phyloP scores from a whole-genome alignment of 225 moss, liverwort and hornwort species.

The Ulota crispa region DNA sequence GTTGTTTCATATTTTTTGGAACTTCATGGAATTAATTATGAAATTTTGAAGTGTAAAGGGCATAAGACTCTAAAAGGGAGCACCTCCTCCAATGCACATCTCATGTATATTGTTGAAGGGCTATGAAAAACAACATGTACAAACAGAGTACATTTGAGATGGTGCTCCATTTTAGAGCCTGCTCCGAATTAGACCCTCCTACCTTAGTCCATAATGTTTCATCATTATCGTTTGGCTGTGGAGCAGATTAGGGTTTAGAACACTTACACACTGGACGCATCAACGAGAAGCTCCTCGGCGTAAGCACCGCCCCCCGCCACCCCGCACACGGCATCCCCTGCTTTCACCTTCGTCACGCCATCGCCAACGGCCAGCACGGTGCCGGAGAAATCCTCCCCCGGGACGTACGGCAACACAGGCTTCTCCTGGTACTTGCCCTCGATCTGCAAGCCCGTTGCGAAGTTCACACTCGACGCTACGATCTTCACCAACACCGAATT shows the following conservation, averaged over 20 bases:
- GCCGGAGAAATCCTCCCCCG: conserved; percentile 85
- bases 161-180: too few relatives aligned
- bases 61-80: too few relatives aligned
- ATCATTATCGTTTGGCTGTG: too few relatives aligned
- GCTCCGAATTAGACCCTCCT: too few relatives aligned
- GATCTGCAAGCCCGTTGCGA: conserved; percentile 67
- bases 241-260: background rate
- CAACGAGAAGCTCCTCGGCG: conserved; percentile 72
- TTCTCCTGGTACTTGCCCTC: conserved; percentile 96
- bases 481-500: conserved; percentile 69
- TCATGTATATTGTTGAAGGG: too few relatives aligned
- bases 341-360: conserved; percentile 55
- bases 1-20: too few relatives aligned
- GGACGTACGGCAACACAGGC: conserved; percentile 73
- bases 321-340: conserved; percentile 85
- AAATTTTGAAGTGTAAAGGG: too few relatives aligned
- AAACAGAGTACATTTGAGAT: too few relatives aligned
- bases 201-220: too few relatives aligned
- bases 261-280: conserved; percentile 43
- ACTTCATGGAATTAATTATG: too few relatives aligned
- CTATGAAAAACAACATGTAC: too few relatives aligned
- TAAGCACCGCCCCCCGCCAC: conserved; percentile 40
- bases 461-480: conserved; percentile 77
- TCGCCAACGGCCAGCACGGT: conserved; percentile 68
- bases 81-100: too few relatives aligned